Conservation (phyloP, 2,329 filamentous ascomycete species). For the Pezicula rhizophila region DNA sequence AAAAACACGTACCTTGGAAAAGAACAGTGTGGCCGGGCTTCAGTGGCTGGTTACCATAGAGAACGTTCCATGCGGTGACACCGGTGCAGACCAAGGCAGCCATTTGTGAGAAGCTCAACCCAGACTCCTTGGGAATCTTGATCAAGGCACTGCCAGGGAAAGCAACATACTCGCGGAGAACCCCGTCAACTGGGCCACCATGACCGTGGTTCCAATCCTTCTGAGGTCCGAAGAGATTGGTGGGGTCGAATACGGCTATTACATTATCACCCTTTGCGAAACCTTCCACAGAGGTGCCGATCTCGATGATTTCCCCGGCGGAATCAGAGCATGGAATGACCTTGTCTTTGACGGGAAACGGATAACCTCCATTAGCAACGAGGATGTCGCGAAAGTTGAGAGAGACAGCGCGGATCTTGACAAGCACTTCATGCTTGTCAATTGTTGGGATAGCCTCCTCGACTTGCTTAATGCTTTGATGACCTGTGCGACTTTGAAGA, state of each 20-base stretch:
- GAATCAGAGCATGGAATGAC: slow-evolving; percentile 33
- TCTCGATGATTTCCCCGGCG: slow-evolving; percentile 29
- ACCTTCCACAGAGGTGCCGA: slow-evolving; percentile 21
- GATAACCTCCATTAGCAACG: slow-evolving; percentile 26
- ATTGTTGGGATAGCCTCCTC: slow-evolving; percentile 23
- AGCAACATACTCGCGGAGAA: slow-evolving; percentile 35
- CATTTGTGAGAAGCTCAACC: slow-evolving; percentile 35
- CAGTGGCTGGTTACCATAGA: slow-evolving; percentile 36
- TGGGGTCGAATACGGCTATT: slow-evolving; percentile 20
- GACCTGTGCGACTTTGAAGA: background rate
- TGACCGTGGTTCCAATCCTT: slow-evolving; percentile 7
- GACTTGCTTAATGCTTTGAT: slow-evolving; percentile 17
- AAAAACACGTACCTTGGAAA: slow-evolving; percentile 30
- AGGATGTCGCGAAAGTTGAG: slow-evolving; percentile 32
- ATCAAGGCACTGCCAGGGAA: slow-evolving; percentile 35
- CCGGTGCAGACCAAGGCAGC: slow-evolving; percentile 42
- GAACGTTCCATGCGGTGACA: slow-evolving; percentile 41
- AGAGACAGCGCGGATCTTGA: slow-evolving; percentile 25
- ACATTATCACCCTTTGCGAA: slow-evolving; percentile 29
- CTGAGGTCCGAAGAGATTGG: slow-evolving; percentile 20
- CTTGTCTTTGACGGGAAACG: slow-evolving; percentile 25
- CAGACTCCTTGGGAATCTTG: slow-evolving; percentile 41
- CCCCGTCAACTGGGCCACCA: slow-evolving; percentile 31
- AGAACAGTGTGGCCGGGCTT: slow-evolving; percentile 35
- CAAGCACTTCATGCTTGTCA: slow-evolving; percentile 24